phyloP scores from a whole-genome alignment of 2,329 filamentous ascomycete genomes.

The Apiospora marii region DNA sequence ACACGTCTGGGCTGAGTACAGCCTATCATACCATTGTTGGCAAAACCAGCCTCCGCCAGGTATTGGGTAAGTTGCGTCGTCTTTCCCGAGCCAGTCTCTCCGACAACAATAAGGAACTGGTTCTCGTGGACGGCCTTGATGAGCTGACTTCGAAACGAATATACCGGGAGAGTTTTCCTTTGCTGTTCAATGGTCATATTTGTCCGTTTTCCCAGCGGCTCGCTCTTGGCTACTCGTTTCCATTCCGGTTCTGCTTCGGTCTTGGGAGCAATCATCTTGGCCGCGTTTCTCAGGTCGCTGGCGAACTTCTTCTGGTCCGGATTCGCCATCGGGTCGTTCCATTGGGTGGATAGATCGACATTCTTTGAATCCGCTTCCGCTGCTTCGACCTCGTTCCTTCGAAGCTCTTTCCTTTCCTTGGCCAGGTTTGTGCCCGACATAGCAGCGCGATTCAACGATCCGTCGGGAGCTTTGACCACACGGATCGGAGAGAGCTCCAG shows the following conservation, averaged over 20 bases:
- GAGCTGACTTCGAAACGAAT: conserved; percentile 84
- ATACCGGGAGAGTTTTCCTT: conserved; percentile 88
- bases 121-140: conserved; percentile 88
- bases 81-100: conserved; percentile 96
- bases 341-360: conserved; percentile 86
- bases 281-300: conserved; percentile 78
- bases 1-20: conserved; percentile 98
- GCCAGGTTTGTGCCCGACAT: conserved; percentile 91
- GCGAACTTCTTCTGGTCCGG: conserved; percentile 89
- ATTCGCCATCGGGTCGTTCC: conserved; percentile 95
- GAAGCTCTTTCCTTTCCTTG: conserved; percentile 87
- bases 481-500: conserved; percentile 94
- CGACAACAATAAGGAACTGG: conserved; percentile 93
- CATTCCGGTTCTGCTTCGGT: conserved; percentile 85
- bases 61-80: conserved; percentile 97
- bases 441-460: conserved; percentile 95
- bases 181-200: conserved; percentile 95
- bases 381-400: conserved; percentile 87
- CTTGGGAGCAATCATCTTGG: conserved; percentile 61
- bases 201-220: conserved; percentile 85
- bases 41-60: conserved; percentile 89
- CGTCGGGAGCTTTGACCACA: conserved; percentile 96
- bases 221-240: conserved; percentile 85
- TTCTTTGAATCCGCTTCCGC: conserved; percentile 72
- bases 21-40: conserved; percentile 86